A percentile compares a stretch with the other conserved stretches of the same genome.
These are phyloP conservation scores for Ilex paraguariensis DNA, from an alignment of 305 asterid genomes.

Conservation along the genomic window DNA sequence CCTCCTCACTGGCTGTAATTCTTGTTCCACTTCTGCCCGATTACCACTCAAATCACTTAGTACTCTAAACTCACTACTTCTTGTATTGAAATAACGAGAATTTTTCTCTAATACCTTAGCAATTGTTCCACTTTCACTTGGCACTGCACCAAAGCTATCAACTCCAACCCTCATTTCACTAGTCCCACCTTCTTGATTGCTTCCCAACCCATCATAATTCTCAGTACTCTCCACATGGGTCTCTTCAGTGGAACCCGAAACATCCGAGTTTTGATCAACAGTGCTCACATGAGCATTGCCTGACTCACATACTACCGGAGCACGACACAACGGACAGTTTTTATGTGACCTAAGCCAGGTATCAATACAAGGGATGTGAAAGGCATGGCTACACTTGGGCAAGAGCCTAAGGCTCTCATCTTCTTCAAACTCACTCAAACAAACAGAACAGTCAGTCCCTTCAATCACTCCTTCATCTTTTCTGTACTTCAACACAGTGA, in stretches of 20 bases:
- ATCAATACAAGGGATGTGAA: background rate
- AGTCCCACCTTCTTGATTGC: background rate
- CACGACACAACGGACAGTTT: background rate
- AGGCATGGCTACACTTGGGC: slow-evolving; percentile 1
- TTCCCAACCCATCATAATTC: background rate
- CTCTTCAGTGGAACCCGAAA: background rate
- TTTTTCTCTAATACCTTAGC: background rate
- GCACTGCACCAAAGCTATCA: background rate
- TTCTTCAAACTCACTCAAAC: background rate
- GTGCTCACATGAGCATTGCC: background rate
- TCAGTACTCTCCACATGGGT: background rate
- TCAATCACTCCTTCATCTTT: background rate
- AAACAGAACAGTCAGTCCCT: background rate
- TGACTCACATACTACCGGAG: background rate
- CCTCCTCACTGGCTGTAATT: background rate
- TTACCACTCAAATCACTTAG: background rate
- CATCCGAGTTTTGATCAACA: background rate
- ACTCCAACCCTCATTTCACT: background rate
- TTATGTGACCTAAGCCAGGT: background rate
- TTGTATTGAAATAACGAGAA: background rate
- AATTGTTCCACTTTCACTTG: background rate
- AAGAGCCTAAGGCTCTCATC: background rate
- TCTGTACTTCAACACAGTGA: background rate
- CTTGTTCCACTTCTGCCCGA: background rate
- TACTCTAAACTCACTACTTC: background rate